Evolutionary conservation across 306 rosid genomes (phyloP).

Genomic region (Prunus kanzakura): DNA sequence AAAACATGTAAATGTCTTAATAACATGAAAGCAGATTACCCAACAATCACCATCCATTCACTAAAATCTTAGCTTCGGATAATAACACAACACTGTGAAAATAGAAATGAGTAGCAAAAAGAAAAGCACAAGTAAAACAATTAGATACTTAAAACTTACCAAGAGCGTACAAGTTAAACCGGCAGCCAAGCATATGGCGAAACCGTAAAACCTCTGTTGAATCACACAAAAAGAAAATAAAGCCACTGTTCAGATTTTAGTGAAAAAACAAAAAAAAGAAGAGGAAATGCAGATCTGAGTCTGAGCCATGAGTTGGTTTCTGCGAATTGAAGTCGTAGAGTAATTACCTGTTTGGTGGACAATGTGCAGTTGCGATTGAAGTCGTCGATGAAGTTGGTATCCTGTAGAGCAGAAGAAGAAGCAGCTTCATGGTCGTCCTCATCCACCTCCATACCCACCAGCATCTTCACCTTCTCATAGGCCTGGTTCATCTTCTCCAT

Average conservation of each 20-base stretch:
- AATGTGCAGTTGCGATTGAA: constrained; percentile 82
- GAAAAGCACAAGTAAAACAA: not conserved
- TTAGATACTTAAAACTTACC: constrained; percentile 45
- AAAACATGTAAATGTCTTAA: too few relatives aligned
- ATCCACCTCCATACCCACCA: constrained; percentile 80
- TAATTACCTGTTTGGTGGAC: constrained; percentile 71
- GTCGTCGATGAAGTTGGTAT: constrained; percentile 58
- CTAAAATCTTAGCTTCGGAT: not conserved
- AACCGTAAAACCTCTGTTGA: constrained; percentile 79
- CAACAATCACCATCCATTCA: too few relatives aligned
- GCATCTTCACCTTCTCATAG: constrained; percentile 70
- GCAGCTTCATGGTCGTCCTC: constrained; percentile 25
- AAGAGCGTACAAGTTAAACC: constrained; percentile 77
- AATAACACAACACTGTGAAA: not conserved
- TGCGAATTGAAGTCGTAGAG: not conserved
- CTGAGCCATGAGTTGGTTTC: not conserved
- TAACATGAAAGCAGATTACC: too few relatives aligned
- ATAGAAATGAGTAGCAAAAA: not conserved
- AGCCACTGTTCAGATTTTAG: not conserved
- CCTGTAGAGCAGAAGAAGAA: constrained; percentile 26
- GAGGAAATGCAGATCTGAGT: constrained; percentile 15
- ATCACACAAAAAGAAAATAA: not conserved
- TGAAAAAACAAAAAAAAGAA: not conserved
- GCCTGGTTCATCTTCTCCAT: constrained; percentile 86
- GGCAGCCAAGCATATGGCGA: constrained; percentile 79